These are phyloP conservation scores for Rosa hybrid DNA, from an alignment of 331 rosid genomes.

Conservation along the genomic window DNA sequence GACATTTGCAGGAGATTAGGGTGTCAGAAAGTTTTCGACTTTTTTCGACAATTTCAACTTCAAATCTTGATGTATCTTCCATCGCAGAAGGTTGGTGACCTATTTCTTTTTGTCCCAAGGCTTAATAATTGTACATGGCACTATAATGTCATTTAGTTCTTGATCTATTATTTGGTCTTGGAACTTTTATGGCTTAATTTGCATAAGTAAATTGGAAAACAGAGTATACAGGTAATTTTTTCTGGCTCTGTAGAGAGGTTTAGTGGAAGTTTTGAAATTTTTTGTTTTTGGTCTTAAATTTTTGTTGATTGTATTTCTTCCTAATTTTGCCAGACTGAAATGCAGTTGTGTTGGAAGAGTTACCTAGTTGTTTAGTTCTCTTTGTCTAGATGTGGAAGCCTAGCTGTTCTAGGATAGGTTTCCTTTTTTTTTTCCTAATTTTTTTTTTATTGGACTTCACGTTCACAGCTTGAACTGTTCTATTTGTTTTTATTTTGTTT, in stretches of 20 bases:
- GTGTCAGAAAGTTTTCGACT: slow-evolving; percentile 79
- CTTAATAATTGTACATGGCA: background rate
- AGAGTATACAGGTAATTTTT: background rate
- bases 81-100: slow-evolving; percentile 52
- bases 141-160: background rate
- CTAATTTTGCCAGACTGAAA: background rate
- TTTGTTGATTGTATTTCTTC: background rate
- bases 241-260: background rate
- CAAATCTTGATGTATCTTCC: slow-evolving; percentile 48
- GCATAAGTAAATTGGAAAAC: background rate
- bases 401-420: background rate
- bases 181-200: background rate
- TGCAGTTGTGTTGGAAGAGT: background rate
- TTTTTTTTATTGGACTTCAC: background rate
- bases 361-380: background rate
- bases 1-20: slow-evolving; percentile 61
- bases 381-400: background rate
- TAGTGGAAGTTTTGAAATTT: background rate
- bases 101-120: background rate
- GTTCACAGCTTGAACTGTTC: background rate
- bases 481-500: background rate
- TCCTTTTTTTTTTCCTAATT: background rate
- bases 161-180: background rate
- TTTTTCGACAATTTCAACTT: slow-evolving; percentile 74
- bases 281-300: background rate